Percentiles rank a stretch among this genome's conserved stretches.
Conservation (phyloP, 805 yeast species). For the Diddensiella transvaalensis region DNA sequence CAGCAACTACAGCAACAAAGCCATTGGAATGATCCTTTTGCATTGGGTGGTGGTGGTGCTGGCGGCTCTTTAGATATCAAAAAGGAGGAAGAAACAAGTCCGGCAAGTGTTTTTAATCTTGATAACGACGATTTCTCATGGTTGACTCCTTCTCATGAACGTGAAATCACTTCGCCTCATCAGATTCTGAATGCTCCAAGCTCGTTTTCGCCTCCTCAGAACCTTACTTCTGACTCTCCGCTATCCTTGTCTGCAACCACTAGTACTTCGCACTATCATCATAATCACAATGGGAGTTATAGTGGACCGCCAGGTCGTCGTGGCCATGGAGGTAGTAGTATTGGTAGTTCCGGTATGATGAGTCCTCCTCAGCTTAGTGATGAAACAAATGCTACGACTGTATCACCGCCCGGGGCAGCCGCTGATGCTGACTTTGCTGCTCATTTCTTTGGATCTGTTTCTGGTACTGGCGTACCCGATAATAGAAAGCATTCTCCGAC, state of each 20-base stretch:
- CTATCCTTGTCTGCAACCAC: constrained; percentile 7
- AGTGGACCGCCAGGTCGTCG: neutral
- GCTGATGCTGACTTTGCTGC: neutral
- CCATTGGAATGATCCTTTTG: neutral
- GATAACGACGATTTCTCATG: constrained; percentile 22
- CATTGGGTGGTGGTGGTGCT: too few relatives aligned
- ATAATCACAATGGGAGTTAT: neutral
- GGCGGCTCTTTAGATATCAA: too few relatives aligned
- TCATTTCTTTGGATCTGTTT: neutral
- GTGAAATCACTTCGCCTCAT: constrained; percentile 11
- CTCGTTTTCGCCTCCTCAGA: constrained; percentile 16
- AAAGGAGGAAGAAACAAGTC: constrained; percentile 19
- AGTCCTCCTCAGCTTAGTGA: constrained; percentile 10
- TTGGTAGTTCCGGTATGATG: constrained; percentile 4
- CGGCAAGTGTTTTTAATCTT: constrained; percentile 11
- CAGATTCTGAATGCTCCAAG: constrained; percentile 8
- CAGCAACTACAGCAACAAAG: neutral
- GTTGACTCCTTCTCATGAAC: constrained; percentile 18
- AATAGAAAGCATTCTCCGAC: neutral
- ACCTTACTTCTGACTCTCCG: constrained; percentile 9
- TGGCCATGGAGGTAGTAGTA: neutral
- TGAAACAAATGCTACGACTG: constrained; percentile 7
- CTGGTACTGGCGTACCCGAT: too few relatives aligned
- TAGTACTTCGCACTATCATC: neutral
- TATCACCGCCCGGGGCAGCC: constrained; percentile 5